phyloP scores from a whole-genome alignment of 2,329 filamentous ascomycete species.

The Nigrospora sphaerica region DNA sequence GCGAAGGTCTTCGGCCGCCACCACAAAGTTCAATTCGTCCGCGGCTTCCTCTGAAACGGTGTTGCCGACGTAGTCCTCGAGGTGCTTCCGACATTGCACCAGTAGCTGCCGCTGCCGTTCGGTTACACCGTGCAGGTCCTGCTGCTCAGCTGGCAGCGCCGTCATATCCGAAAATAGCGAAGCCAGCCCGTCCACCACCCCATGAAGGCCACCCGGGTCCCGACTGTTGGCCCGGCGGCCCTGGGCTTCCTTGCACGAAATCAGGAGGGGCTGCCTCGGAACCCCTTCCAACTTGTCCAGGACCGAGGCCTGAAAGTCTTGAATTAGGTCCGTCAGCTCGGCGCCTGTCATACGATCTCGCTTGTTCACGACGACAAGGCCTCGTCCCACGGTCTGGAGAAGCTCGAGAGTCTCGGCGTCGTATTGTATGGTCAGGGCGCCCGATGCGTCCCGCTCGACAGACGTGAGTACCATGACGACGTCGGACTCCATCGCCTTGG shows the following conservation, averaged over 20 bases:
- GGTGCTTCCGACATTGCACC: slow-evolving; percentile 60
- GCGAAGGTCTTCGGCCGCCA: slow-evolving; percentile 83
- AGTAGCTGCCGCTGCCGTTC: slow-evolving; percentile 83
- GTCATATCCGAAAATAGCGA: slow-evolving; percentile 65
- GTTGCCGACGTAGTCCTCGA: slow-evolving; percentile 66
- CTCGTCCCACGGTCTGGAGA: slow-evolving; percentile 35
- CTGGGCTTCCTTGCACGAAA: slow-evolving; percentile 65
- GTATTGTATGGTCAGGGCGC: slow-evolving; percentile 36
- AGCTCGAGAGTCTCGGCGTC: slow-evolving; percentile 45
- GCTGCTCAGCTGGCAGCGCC: slow-evolving; percentile 60
- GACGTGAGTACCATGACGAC: slow-evolving; percentile 77
- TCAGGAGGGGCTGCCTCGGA: slow-evolving; percentile 38
- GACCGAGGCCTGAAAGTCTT: slow-evolving; percentile 30
- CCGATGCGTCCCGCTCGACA: slow-evolving; percentile 44
- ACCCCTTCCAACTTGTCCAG: slow-evolving; percentile 33
- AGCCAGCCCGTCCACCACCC: slow-evolving; percentile 62
- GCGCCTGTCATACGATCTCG: slow-evolving; percentile 37
- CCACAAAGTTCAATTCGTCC: slow-evolving; percentile 7
- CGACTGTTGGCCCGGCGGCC: slow-evolving; percentile 9
- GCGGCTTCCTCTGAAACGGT: slow-evolving; percentile 27
- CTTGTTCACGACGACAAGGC: slow-evolving; percentile 57
- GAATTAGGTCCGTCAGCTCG: slow-evolving; percentile 29
- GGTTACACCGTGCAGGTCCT: slow-evolving; percentile 83
- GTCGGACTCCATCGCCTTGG: slow-evolving; percentile 76
- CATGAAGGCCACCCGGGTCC: slow-evolving; percentile 54